Percentiles rank a stretch among this genome's conserved stretches.
phyloP scores from a whole-genome alignment of 2,329 filamentous ascomycete species.

The Bipolaris oryzae region DNA sequence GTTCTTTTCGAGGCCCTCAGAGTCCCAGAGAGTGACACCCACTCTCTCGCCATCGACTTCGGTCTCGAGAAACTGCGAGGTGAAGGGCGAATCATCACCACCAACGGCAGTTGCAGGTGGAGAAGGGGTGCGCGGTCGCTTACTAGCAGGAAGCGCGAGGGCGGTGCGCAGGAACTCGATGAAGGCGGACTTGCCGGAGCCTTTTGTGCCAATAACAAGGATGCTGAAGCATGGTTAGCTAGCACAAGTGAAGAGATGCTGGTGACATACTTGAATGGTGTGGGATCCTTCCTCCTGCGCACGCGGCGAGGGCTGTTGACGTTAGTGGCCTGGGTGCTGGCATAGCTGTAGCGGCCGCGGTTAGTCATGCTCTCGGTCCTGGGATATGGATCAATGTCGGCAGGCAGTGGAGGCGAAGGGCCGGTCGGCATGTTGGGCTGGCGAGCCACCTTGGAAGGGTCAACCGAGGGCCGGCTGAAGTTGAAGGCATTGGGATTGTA shows the following conservation, averaged over 20 bases:
- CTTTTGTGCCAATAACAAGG: constrained; percentile 84
- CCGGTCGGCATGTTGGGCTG: constrained; percentile 25
- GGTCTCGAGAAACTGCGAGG: constrained; percentile 88
- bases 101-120: constrained; percentile 55
- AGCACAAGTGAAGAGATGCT: not conserved
- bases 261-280: constrained; percentile 89
- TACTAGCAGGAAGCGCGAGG: constrained; percentile 80
- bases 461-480: constrained; percentile 47
- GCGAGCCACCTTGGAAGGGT: constrained; percentile 48
- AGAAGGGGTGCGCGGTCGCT: constrained; percentile 60
- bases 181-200: constrained; percentile 94
- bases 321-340: constrained; percentile 86
- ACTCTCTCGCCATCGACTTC: constrained; percentile 92
- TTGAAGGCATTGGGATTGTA: constrained; percentile 37
- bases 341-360: constrained; percentile 94
- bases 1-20: constrained; percentile 91
- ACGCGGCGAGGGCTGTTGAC: constrained; percentile 92
- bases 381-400: constrained; percentile 76
- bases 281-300: constrained; percentile 91
- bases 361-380: constrained; percentile 95
- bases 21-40: constrained; percentile 95
- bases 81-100: constrained; percentile 64
- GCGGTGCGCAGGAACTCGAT: constrained; percentile 92
- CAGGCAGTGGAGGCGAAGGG: constrained; percentile 49
- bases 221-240: constrained; percentile 63